Evolutionary conservation across 164 flowering plant genomes (phyloP).

Genomic region (Vitis cinerea): DNA sequence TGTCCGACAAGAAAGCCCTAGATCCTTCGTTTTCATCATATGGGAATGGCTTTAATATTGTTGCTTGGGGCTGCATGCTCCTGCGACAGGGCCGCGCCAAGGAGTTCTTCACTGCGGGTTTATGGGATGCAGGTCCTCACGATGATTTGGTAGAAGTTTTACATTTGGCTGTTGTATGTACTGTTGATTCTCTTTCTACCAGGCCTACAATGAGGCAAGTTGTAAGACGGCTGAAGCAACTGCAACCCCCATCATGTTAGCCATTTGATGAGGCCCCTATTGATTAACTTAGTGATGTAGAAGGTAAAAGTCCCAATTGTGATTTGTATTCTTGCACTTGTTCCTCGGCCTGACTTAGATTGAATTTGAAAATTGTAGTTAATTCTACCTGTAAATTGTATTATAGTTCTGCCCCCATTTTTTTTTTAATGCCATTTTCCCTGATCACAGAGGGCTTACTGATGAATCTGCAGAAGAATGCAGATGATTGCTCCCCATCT

Average conservation of each 20-base stretch:
- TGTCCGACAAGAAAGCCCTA: slow-evolving; percentile 86
- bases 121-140: slow-evolving; percentile 90
- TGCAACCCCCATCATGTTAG: slow-evolving; percentile 76
- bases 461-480: slow-evolving; percentile 62
- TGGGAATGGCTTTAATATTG: slow-evolving; percentile 92
- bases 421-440: slow-evolving; percentile 17
- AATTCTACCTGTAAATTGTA: slow-evolving; percentile 47
- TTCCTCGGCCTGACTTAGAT: slow-evolving; percentile 26
- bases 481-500: slow-evolving; percentile 21
- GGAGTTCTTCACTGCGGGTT: slow-evolving; percentile 75
- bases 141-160: slow-evolving; percentile 79
- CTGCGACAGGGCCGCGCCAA: slow-evolving; percentile 85
- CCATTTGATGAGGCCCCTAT: slow-evolving; percentile 6
- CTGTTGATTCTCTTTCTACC: slow-evolving; percentile 77
- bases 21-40: slow-evolving; percentile 85
- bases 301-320: slow-evolving; percentile 27
- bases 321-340: slow-evolving; percentile 22
- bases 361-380: slow-evolving; percentile 36
- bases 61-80: slow-evolving; percentile 88
- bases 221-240: slow-evolving; percentile 75
- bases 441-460: slow-evolving; percentile 23
- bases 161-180: slow-evolving; percentile 85
- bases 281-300: slow-evolving; percentile 39
- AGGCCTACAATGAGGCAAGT: slow-evolving; percentile 95
- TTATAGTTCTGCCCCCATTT: slow-evolving; percentile 39